phyloP scores from a whole-genome alignment of 2,329 filamentous ascomycete genomes.

The Clarireedia hainanense region DNA sequence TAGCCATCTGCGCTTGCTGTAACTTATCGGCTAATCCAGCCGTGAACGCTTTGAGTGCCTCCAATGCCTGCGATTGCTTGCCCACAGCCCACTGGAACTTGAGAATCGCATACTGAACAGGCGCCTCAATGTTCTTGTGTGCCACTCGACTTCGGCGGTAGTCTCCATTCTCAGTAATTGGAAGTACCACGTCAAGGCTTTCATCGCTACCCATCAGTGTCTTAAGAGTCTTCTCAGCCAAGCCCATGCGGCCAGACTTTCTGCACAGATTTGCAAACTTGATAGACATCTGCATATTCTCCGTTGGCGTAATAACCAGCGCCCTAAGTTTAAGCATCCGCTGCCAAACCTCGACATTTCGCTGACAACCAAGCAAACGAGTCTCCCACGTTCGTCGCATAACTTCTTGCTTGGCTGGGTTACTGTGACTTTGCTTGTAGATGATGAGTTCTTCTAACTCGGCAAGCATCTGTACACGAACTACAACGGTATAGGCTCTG shows the following conservation, averaged over 20 bases:
- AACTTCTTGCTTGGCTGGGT: conserved; percentile 78
- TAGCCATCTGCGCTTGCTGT: conserved; percentile 23
- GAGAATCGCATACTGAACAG: conserved; percentile 91
- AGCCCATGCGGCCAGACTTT: conserved; percentile 87
- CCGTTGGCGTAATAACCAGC: conserved; percentile 80
- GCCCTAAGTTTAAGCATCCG: conserved; percentile 93
- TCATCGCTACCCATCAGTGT: conserved; percentile 72
- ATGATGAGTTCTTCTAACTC: conserved; percentile 96
- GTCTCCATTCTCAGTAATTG: conserved; percentile 30
- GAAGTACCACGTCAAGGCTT: conserved; percentile 51
- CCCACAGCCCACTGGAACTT: conserved; percentile 95
- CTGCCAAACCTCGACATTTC: conserved; percentile 97
- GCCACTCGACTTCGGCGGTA: conserved; percentile 13
- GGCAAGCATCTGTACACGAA: conserved; percentile 97
- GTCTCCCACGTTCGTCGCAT: conserved; percentile 96
- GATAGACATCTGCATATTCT: conserved; percentile 99
- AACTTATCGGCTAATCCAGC: conserved; percentile 43
- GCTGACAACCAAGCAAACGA: conserved; percentile 86
- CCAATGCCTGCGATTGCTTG: conserved; percentile 53
- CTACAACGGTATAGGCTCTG: conserved; percentile 93
- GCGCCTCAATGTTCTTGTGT: conserved; percentile 40
- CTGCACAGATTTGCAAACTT: conserved; percentile 98
- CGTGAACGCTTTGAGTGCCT: conserved; percentile 53
- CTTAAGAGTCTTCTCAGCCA: conserved; percentile 91
- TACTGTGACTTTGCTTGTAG: conserved; percentile 81